phyloP scores from a whole-genome alignment of 495 filamentous ascomycete genomes.

The Lepidopterella palustris region DNA sequence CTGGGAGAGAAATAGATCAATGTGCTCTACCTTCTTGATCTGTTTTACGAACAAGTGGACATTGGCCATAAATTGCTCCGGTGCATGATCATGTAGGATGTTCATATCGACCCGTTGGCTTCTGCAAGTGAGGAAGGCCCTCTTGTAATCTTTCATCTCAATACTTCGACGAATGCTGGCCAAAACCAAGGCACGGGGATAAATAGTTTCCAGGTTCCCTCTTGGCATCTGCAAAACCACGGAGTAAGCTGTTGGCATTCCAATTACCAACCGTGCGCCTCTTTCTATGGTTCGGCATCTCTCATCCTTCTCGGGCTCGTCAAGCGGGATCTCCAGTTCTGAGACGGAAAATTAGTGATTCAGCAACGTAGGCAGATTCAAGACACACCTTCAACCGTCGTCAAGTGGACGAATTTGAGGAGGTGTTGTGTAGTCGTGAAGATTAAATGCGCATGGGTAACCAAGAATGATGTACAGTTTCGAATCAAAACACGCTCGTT shows the following conservation, averaged over 20 bases:
- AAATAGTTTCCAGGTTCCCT: conserved; percentile 94
- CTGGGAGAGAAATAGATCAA: conserved; percentile 88
- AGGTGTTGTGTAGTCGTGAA: conserved; percentile 88
- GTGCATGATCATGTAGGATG: conserved; percentile 89
- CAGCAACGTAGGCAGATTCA: background rate
- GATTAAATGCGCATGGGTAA: conserved; percentile 77
- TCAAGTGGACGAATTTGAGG: conserved; percentile 86
- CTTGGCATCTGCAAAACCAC: conserved; percentile 87
- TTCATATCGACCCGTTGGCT: conserved; percentile 97
- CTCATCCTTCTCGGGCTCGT: conserved; percentile 88
- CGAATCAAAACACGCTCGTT: conserved; percentile 65
- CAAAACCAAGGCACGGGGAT: conserved; percentile 83
- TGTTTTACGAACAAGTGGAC: conserved; percentile 77
- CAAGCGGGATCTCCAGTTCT: conserved; percentile 75
- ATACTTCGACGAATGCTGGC: conserved; percentile 78
- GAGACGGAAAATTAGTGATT: background rate
- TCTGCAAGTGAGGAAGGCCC: conserved; percentile 79
- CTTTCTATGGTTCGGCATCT: conserved; percentile 88
- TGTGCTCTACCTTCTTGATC: conserved; percentile 72
- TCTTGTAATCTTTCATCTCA: conserved; percentile 68
- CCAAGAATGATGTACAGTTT: conserved; percentile 84
- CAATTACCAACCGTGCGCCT: conserved; percentile 77
- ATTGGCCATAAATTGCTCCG: conserved; percentile 71
- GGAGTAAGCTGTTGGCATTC: conserved; percentile 78
- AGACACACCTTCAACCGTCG: conserved; percentile 54